Base-by-base conservation (phyloP, 2,329 filamentous ascomycete genomes). In the Trichoderma breve region DNA sequence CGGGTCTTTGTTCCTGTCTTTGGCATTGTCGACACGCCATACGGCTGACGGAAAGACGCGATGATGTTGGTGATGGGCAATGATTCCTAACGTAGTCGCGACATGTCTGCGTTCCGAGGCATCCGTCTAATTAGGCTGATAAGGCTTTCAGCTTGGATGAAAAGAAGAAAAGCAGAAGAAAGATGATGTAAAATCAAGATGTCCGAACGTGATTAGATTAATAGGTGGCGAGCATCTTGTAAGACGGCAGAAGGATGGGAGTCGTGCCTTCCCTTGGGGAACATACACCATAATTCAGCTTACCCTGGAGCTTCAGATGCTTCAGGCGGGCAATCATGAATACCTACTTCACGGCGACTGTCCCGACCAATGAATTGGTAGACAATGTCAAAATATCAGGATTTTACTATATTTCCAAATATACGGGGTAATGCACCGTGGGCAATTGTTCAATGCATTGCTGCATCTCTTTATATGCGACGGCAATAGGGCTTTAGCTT, bases 361-460 rank as follows among this genome's bases (percentile, higher is more conserved):
- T 21, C n/a, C n/a, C 36, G 1, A 39, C 2, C 1, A 2, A 18
- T 39, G 36, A 39, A 18, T 18, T 18, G 4, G 3, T 18, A 18
- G 12, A 39, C 36, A 39, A 39, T 39, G 15, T 39, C 15, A 39
- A 39, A 14, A 39, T 39, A 39, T 39, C 14, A 0, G 36, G 6
- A 8, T 18, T 39, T 8, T 39, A 8, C 2, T 4, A 18, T 8
- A 6, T 8, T 39, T 18, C 6, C 36, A 18, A 2, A 39, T 43
- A 4, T n/a, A n/a, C 3, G 7, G 9, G 0, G 39, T 1, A 43
- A n/a, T n/a, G 3, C 15, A 0, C 3, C 7, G 3, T 4, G 39
- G 36, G 3, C 1, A 0, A n/a, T 18, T 2, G 0, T n/a, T n/a
- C 15, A 18, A 18, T 39, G 18, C 15, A 39, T 39, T 39, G 6